These are phyloP conservation scores for Vanrija pseudolonga DNA, from an alignment of 1,284 basidiomycete genomes.

Conservation along the genomic window DNA sequence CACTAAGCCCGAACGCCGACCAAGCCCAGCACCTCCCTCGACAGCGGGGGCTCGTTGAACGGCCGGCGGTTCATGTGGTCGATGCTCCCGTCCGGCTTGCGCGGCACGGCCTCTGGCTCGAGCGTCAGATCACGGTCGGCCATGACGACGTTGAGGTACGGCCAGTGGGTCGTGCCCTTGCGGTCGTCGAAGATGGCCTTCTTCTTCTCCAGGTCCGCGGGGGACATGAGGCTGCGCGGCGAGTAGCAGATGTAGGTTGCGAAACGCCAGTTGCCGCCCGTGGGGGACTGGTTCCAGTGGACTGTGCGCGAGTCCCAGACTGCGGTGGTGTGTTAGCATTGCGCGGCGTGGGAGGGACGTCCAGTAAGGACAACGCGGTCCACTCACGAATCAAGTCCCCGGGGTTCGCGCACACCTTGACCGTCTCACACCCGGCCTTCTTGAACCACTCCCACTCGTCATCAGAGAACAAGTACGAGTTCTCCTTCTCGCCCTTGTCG, in stretches of 20 bases:
- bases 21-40: neutral
- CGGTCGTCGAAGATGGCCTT: neutral
- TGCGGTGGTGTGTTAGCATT: neutral
- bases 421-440: constrained; percentile 24
- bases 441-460: constrained; percentile 23
- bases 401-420: constrained; percentile 29
- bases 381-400: constrained; percentile 20
- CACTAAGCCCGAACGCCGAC: neutral
- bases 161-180: neutral
- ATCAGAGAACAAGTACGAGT: neutral
- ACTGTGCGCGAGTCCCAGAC: constrained; percentile 22
- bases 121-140: neutral
- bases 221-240: constrained; percentile 8
- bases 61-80: neutral
- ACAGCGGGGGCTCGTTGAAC: neutral
- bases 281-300: constrained; percentile 20
- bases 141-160: neutral
- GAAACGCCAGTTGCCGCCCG: constrained; percentile 16
- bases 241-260: constrained; percentile 17
- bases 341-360: too few relatives aligned
- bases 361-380: too few relatives aligned
- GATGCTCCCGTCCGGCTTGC: neutral
- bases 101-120: neutral
- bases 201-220: constrained; percentile 4
- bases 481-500: neutral